Percentiles rank a stretch among this genome's conserved stretches.
phyloP scores from a whole-genome alignment of 192 early-diverging fungal species.

The Umbelopsis ramanniana region DNA sequence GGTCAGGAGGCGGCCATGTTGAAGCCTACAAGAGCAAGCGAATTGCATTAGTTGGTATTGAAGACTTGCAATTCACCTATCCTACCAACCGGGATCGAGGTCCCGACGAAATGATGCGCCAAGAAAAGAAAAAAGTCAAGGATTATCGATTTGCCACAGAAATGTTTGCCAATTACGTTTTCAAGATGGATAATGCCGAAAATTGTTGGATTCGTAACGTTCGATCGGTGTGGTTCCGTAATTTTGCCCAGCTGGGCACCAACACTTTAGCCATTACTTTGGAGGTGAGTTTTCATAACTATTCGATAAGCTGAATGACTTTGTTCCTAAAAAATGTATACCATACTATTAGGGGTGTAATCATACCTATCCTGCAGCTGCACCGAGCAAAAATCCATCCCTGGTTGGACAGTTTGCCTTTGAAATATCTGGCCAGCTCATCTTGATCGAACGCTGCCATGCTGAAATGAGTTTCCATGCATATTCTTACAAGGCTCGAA shows the following conservation, averaged over 20 bases:
- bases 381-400: neutral
- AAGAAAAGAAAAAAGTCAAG: slow-evolving; percentile 41
- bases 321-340: neutral
- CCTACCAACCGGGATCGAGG: slow-evolving; percentile 38
- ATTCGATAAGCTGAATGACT: neutral
- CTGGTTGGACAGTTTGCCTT: slow-evolving; percentile 52
- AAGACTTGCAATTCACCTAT: slow-evolving; percentile 43
- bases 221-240: slow-evolving; percentile 46
- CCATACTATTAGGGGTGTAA: slow-evolving; percentile 28
- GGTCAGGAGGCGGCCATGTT: slow-evolving; percentile 47
- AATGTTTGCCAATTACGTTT: slow-evolving; percentile 49
- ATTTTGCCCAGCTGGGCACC: slow-evolving; percentile 41
- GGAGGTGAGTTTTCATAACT: slow-evolving; percentile 23
- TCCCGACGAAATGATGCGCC: slow-evolving; percentile 39
- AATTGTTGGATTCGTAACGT: slow-evolving; percentile 47
- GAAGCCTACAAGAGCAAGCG: slow-evolving; percentile 41
- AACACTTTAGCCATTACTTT: slow-evolving; percentile 42
- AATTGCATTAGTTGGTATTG: slow-evolving; percentile 39
- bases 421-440: slow-evolving; percentile 50
- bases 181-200: slow-evolving; percentile 39
- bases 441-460: slow-evolving; percentile 44
- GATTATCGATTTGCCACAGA: slow-evolving; percentile 50
- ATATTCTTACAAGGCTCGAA: slow-evolving; percentile 45
- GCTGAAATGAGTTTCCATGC: slow-evolving; percentile 49
- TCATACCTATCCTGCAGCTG: slow-evolving; percentile 28